These are phyloP conservation scores for Elsinoe perseae DNA, from an alignment of 2,329 filamentous ascomycete genomes.

Conservation along the genomic window DNA sequence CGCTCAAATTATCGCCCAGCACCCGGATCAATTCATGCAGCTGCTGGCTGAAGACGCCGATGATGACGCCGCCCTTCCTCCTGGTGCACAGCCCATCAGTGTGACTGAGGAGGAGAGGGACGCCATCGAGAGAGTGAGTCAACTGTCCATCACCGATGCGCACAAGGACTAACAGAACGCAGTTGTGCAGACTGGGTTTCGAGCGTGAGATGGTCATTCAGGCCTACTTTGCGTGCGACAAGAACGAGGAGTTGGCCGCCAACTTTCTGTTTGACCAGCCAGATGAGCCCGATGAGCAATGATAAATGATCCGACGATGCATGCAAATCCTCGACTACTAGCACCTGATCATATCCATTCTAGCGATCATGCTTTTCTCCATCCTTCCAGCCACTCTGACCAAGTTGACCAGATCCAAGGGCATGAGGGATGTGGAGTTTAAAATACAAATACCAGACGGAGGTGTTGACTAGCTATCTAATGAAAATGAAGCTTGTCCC, in stretches of 20 bases:
- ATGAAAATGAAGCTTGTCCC: conserved; percentile 7
- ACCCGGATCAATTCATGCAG: conserved; percentile 88
- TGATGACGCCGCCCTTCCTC: conserved; percentile 76
- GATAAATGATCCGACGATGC: background rate
- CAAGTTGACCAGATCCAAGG: background rate
- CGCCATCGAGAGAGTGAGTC: conserved; percentile 83
- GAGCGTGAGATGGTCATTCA: conserved; percentile 89
- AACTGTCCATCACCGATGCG: conserved; percentile 1
- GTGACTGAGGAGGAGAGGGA: conserved; percentile 96
- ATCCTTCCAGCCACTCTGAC: background rate
- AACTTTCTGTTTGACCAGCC: conserved; percentile 98
- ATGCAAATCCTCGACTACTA: background rate
- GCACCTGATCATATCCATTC: background rate
- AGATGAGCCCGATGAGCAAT: conserved; percentile 52
- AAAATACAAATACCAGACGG: background rate
- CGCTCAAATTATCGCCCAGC: conserved; percentile 81
- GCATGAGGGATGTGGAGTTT: background rate
- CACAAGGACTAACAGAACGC: conserved; percentile 14
- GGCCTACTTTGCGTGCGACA: conserved; percentile 98
- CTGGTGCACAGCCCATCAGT: conserved; percentile 78
- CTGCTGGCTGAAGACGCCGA: conserved; percentile 77
- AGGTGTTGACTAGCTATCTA: background rate
- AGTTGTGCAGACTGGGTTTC: conserved; percentile 91
- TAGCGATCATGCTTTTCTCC: background rate
- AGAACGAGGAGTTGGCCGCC: conserved; percentile 96